phyloP scores from a whole-genome alignment of 2,329 filamentous ascomycete species.

The Aspergillus fumigatus region DNA sequence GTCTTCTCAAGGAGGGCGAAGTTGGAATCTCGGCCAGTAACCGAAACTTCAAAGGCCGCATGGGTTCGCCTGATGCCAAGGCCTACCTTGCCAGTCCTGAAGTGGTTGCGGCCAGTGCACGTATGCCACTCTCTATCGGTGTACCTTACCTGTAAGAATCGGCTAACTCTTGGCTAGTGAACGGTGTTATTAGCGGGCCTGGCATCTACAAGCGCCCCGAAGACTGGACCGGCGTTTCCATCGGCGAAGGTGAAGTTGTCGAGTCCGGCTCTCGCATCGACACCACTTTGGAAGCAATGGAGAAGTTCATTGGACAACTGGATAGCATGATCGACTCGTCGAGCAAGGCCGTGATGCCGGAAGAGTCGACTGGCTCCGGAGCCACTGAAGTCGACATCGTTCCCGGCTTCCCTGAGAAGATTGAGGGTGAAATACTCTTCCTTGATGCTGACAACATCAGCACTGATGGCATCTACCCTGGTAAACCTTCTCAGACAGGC shows the following conservation, averaged over 20 bases:
- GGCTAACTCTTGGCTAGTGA: conserved; percentile 36
- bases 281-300: conserved; percentile 65
- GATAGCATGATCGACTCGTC: conserved; percentile 53
- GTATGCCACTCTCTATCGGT: neutral
- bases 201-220: conserved; percentile 72
- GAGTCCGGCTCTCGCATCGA: conserved; percentile 60
- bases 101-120: conserved; percentile 83
- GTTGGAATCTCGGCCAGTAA: conserved; percentile 80
- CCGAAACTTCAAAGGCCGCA: conserved; percentile 86
- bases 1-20: conserved; percentile 78
- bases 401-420: conserved; percentile 78
- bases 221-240: conserved; percentile 56
- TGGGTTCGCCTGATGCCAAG: conserved; percentile 74
- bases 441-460: conserved; percentile 83
- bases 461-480: conserved; percentile 89
- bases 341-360: neutral
- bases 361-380: neutral
- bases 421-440: conserved; percentile 83
- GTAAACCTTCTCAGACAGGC: neutral
- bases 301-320: conserved; percentile 64
- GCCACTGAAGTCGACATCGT: neutral
- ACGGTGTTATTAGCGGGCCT: conserved; percentile 55
- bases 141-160: neutral
- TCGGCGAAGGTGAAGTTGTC: conserved; percentile 68
- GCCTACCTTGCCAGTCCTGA: conserved; percentile 87